A percentile compares a stretch with the other conserved stretches of the same genome.
Conservation (phyloP, 2,329 filamentous ascomycete species). For the Diaporthe sp. region DNA sequence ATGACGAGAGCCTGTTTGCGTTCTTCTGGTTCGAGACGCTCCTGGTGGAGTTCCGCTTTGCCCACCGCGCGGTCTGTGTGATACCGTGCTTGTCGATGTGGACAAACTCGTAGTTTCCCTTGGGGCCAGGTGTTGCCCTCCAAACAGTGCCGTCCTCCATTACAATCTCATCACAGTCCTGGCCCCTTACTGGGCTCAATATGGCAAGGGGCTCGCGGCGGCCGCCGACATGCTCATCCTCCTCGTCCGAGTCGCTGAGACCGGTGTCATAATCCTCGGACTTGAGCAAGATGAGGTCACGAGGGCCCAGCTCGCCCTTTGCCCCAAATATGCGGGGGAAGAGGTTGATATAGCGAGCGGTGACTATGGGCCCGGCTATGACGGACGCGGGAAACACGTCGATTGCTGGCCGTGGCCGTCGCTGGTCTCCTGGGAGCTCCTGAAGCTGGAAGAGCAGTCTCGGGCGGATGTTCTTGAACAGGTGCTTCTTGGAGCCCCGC, state of each 20-base stretch:
- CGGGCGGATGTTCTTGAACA: constrained; percentile 77
- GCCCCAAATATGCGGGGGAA: constrained; percentile 76
- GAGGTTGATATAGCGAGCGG: constrained; percentile 70
- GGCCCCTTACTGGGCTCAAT: constrained; percentile 70
- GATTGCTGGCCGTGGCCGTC: constrained; percentile 76
- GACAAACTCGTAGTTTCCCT: constrained; percentile 77
- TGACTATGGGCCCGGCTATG: constrained; percentile 67
- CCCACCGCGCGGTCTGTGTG: constrained; percentile 77
- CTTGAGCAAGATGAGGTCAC: constrained; percentile 80
- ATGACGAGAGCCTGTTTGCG: background rate
- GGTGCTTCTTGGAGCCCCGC: constrained; percentile 71
- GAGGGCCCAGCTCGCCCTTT: constrained; percentile 74
- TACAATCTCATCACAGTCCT: constrained; percentile 74
- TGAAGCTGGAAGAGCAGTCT: constrained; percentile 81
- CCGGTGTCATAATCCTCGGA: constrained; percentile 74
- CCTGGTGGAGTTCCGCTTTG: constrained; percentile 60
- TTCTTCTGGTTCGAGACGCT: constrained; percentile 44
- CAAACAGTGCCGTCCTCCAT: constrained; percentile 74
- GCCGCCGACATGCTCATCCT: constrained; percentile 49
- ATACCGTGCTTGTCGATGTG: constrained; percentile 70
- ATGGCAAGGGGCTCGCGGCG: constrained; percentile 73
- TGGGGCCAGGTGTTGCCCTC: constrained; percentile 65
- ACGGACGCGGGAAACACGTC: constrained; percentile 81
- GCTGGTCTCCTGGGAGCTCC: constrained; percentile 67
- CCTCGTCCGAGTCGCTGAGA: constrained; percentile 58